phyloP scores from a whole-genome alignment of 768 basidiomycete genomes.

The Hysterangium stoloniferum region DNA sequence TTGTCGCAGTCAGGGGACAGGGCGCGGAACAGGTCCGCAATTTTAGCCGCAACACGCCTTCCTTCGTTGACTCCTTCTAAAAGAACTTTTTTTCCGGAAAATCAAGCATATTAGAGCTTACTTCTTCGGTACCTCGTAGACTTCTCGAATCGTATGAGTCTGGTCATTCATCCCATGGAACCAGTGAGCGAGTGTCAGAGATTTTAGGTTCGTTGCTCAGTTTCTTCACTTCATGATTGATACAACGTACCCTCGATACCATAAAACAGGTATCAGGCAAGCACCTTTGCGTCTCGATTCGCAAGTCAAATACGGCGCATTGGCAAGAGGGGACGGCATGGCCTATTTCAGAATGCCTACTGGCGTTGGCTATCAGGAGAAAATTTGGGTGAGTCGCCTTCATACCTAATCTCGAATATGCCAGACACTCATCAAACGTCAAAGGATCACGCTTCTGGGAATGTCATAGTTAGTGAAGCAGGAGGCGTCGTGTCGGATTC shows the following conservation, averaged over 20 bases:
- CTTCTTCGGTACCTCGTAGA: constrained; percentile 47
- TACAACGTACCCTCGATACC: too few species aligned
- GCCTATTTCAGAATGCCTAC: constrained; percentile 77
- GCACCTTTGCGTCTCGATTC: constrained; percentile 83
- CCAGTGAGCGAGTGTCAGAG: constrained; percentile 66
- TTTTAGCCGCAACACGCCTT: constrained; percentile 6
- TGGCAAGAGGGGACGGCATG: constrained; percentile 80
- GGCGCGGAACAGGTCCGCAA: constrained; percentile 63
- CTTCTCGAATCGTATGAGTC: constrained; percentile 86
- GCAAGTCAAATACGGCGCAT: constrained; percentile 89
- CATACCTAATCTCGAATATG: background rate
- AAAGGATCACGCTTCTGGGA: constrained; percentile 87
- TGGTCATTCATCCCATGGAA: constrained; percentile 83
- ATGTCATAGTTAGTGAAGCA: constrained; percentile 78
- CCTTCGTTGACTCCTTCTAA: background rate
- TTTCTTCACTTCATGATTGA: background rate
- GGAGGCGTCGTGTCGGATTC: constrained; percentile 87
- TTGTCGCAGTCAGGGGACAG: constrained; percentile 79
- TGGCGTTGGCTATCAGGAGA: constrained; percentile 74
- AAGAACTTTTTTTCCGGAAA: background rate
- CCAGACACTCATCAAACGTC: background rate
- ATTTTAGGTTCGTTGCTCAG: constrained; percentile 34
- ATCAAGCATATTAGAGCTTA: constrained; percentile 7
- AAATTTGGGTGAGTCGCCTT: constrained; percentile 87
- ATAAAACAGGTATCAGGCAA: constrained; percentile 40